phyloP scores from a whole-genome alignment of 371 early-diverging fungal species.

The Saksenaea vasiformis region DNA sequence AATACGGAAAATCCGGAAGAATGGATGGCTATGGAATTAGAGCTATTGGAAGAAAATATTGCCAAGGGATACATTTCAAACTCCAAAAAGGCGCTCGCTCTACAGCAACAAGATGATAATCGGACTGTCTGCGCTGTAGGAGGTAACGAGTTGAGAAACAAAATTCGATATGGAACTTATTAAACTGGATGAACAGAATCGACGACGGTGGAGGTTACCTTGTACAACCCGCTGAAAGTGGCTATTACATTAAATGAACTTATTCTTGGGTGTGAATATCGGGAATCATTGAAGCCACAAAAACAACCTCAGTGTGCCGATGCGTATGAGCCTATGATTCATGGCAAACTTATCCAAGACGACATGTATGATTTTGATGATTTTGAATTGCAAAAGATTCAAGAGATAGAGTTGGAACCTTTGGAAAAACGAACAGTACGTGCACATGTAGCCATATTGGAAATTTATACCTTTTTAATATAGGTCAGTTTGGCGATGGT shows the following conservation, averaged over 20 bases:
- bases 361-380: conserved; percentile 38
- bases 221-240: conserved; percentile 68
- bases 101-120: conserved; percentile 52
- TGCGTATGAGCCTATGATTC: conserved; percentile 31
- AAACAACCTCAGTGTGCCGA: conserved; percentile 8
- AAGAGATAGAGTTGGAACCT: conserved; percentile 53
- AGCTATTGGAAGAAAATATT: conserved; percentile 57
- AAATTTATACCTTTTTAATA: not conserved
- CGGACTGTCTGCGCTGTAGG: conserved; percentile 71
- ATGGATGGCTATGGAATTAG: conserved; percentile 65
- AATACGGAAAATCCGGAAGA: conserved; percentile 50
- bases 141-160: conserved; percentile 49
- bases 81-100: conserved; percentile 40
- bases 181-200: conserved; percentile 50
- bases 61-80: conserved; percentile 40
- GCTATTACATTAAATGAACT: conserved; percentile 61
- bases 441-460: not conserved
- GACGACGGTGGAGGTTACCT: conserved; percentile 62
- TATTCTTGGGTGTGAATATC: conserved; percentile 61
- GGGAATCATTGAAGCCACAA: conserved; percentile 37
- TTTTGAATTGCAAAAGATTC: conserved; percentile 57
- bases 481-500: conserved; percentile 74
- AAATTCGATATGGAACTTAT: not conserved
- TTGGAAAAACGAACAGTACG: conserved; percentile 53
- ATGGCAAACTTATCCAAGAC: conserved; percentile 21